phyloP scores from a whole-genome alignment of 2,329 filamentous ascomycete genomes.

The Sporothrix phasma region DNA sequence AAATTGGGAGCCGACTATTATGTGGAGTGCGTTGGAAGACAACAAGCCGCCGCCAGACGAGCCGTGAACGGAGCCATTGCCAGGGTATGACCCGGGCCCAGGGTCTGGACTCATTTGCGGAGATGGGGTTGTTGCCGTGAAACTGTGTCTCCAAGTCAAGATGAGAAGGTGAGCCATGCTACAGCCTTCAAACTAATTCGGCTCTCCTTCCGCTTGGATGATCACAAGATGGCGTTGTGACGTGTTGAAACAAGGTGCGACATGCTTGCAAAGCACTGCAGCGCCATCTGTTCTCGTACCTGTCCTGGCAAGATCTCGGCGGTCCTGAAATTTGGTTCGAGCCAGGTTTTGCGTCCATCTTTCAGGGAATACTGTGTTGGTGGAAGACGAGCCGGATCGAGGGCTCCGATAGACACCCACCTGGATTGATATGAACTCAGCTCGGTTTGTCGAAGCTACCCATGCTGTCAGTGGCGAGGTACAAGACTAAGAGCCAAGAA shows the following conservation, averaged over 20 bases:
- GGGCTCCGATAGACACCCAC: not conserved
- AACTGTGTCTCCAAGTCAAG: not conserved
- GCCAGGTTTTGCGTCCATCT: not conserved
- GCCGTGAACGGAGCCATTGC: not conserved
- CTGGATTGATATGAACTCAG: not conserved
- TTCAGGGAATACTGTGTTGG: not conserved
- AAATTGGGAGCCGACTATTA: not conserved
- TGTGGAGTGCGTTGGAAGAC: not conserved
- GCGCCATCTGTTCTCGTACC: not conserved
- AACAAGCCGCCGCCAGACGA: not conserved
- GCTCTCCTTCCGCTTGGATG: not conserved
- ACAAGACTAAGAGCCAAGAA: not conserved
- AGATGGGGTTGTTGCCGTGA: not conserved
- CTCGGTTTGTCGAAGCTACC: not conserved
- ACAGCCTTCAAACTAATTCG: not conserved
- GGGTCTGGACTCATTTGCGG: not conserved
- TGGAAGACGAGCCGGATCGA: not conserved
- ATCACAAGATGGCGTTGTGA: not conserved
- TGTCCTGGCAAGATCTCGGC: not conserved
- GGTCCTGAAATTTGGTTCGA: not conserved
- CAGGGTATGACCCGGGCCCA: not conserved
- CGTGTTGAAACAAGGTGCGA: not conserved
- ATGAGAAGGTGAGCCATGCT: not conserved
- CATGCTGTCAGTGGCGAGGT: not conserved
- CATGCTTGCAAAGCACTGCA: not conserved